Evolutionary conservation across 805 yeast species (phyloP), one percentile per base, ranked within the genome.

Genomic region (Grigorovia humatica): DNA sequence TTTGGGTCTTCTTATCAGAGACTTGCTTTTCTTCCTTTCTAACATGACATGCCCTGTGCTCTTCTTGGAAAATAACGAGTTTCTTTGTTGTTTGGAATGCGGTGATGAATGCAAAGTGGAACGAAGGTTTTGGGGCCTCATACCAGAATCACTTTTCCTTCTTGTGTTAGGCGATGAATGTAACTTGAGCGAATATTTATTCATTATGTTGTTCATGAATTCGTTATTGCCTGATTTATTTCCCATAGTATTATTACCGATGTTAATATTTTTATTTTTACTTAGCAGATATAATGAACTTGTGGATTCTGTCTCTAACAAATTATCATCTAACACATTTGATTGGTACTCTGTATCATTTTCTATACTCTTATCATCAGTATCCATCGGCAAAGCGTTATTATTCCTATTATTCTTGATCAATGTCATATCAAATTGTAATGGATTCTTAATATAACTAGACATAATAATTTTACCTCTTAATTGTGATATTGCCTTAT

Each of bases 401-500:
- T 32, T 32, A 11, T 32, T 38, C 8, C 17, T 38, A 15, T 50
- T 23, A 11, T 59, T 49, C 40, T 61, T 61, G 13, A 61, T 59
- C 23, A 60, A 51, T 2, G 62, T 55, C 11, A 53, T 52, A 49
- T 61, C 62, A 15, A 61, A 58, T 44, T 61, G 63, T 43, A 62
- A 53, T 9, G 67, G 65, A 50, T 61, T 63, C 46, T 56, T 57
- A 19, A 61, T 54, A 2, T 62, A 54, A 11, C 66, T 59, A 18
- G 65, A 63, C 17, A 74, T 69, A 19, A 83, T 78, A 27, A 83
- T 70, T 52, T 83, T 72, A 5, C 87, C 81, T 55, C 88, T 74
- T 51, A 88, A 66, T 8, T 67, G 60, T 18, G 82, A 74, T 8
- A 90, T 88, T 4, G 90, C 84, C 53, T 76, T 77, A 65, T 90